Evolutionary conservation across 2,329 filamentous ascomycete genomes (phyloP).

Genomic region (Phialocephala subalpina): DNA sequence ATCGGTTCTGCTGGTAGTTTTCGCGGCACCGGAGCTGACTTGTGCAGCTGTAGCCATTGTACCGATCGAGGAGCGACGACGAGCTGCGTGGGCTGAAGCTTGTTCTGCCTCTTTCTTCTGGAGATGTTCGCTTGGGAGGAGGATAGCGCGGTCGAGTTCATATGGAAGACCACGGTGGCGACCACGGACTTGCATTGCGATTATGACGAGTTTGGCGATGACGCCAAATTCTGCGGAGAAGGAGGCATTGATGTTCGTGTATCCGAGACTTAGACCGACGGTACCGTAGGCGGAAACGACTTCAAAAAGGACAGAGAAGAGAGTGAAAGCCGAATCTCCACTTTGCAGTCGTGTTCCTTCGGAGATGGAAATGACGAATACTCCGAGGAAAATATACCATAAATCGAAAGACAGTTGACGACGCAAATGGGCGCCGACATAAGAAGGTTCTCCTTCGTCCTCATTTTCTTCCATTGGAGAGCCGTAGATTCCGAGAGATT

Average conservation of each 20-base stretch:
- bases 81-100: slow-evolving; percentile 18
- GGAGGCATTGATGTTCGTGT: slow-evolving; percentile 76
- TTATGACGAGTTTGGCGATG: slow-evolving; percentile 67
- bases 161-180: slow-evolving; percentile 74
- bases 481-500: slow-evolving; percentile 78
- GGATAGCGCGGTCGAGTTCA: slow-evolving; percentile 73
- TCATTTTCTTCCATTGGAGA: slow-evolving; percentile 55
- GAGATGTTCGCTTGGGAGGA: slow-evolving; percentile 71
- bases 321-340: slow-evolving; percentile 64
- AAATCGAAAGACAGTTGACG: slow-evolving; percentile 95
- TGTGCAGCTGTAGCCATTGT: slow-evolving; percentile 12
- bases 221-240: slow-evolving; percentile 84
- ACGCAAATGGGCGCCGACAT: slow-evolving; percentile 90
- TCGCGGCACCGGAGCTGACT: slow-evolving; percentile 27
- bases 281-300: slow-evolving; percentile 93
- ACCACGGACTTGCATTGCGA: slow-evolving; percentile 75
- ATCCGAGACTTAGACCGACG: slow-evolving; percentile 89
- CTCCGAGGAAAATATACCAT: slow-evolving; percentile 94
- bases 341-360: slow-evolving; percentile 77
- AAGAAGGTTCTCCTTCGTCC: slow-evolving; percentile 71
- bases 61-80: slow-evolving; percentile 31
- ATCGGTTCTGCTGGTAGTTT: slow-evolving; percentile 18
- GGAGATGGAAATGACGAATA: slow-evolving; percentile 91
- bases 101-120: slow-evolving; percentile 66
- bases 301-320: slow-evolving; percentile 81